These are phyloP conservation scores for Calonectria pteridis DNA, from an alignment of 2,329 filamentous ascomycete genomes.

Conservation along the genomic window DNA sequence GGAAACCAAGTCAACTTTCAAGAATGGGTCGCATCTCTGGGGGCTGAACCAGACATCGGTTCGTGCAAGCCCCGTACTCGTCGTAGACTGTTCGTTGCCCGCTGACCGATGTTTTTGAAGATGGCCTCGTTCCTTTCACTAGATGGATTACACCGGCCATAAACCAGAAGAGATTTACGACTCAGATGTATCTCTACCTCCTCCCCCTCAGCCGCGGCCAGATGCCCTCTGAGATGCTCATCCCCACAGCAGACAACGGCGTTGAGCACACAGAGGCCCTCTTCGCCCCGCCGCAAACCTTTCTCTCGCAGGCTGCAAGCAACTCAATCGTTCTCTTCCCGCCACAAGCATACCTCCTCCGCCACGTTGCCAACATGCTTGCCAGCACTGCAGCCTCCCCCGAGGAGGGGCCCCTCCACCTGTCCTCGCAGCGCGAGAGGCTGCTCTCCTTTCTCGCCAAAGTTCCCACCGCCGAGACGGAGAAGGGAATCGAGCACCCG, in stretches of 20 bases:
- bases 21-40: constrained; percentile 71
- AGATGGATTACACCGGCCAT: constrained; percentile 88
- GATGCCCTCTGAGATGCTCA: constrained; percentile 62
- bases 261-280: constrained; percentile 77
- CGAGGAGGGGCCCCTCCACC: constrained; percentile 50
- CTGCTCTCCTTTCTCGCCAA: constrained; percentile 67
- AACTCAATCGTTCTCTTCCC: constrained; percentile 88
- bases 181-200: constrained; percentile 97
- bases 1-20: constrained; percentile 72
- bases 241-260: constrained; percentile 80
- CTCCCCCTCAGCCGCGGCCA: constrained; percentile 65
- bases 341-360: constrained; percentile 84
- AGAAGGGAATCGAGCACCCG: constrained; percentile 53
- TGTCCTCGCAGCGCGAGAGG: constrained; percentile 60
- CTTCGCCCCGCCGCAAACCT: constrained; percentile 78
- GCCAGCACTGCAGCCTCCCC: constrained; percentile 48
- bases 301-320: constrained; percentile 73
- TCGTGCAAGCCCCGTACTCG: constrained; percentile 37
- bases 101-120: constrained; percentile 50
- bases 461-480: constrained; percentile 57
- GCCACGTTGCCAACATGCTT: constrained; percentile 68
- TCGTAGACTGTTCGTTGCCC: background rate
- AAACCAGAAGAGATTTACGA: constrained; percentile 84
- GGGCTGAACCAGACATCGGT: constrained; percentile 76
- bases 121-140: constrained; percentile 83